Conservation (phyloP, 306 rosid species). For the Sicyos baderoa region DNA sequence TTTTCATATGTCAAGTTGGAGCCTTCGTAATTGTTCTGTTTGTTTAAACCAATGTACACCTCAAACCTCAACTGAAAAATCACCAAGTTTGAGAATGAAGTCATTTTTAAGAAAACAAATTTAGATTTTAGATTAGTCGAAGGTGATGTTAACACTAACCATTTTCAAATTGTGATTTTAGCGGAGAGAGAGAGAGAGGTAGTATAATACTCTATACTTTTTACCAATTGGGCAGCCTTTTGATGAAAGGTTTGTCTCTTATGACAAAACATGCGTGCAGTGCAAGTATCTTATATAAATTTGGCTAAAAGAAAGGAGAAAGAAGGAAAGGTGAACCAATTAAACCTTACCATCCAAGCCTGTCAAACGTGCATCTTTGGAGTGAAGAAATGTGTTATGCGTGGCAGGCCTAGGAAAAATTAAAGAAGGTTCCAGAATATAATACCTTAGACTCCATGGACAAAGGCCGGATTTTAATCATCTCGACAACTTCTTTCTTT, state of each 20-base stretch:
- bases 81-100: background rate
- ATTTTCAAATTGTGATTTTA: background rate
- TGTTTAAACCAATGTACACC: background rate
- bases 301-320: background rate
- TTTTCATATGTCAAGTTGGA: background rate
- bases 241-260: slow-evolving; percentile 7
- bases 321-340: background rate
- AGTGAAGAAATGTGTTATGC: background rate
- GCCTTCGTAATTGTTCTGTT: background rate
- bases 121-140: background rate
- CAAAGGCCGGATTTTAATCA: slow-evolving; percentile 56
- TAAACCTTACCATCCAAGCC: background rate
- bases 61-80: background rate
- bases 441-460: slow-evolving; percentile 62
- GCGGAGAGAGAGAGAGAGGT: background rate
- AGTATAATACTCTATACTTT: background rate
- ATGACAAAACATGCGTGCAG: background rate
- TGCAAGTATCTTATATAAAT: background rate
- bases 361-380: slow-evolving; percentile 12
- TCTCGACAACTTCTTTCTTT: slow-evolving; percentile 81
- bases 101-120: background rate
- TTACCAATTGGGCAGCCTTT: background rate
- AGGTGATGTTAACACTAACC: background rate
- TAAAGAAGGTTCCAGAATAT: slow-evolving; percentile 10
- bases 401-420: slow-evolving; percentile 9